phyloP scores from a whole-genome alignment of 179 eudicot genomes.

The Monotropa hypopitys region DNA sequence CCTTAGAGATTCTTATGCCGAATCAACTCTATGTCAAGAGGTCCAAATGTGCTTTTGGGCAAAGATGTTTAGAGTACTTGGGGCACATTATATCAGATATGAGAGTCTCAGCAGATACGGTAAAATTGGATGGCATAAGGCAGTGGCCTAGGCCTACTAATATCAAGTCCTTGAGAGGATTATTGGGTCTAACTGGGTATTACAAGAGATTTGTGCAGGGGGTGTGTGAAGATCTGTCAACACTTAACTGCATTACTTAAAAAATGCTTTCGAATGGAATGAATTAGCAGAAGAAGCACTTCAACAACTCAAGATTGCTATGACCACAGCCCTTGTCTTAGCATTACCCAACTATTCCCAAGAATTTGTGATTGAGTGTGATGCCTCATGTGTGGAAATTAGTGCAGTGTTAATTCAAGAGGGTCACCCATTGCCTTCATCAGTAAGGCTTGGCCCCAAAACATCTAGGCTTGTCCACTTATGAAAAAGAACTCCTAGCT shows the following conservation, averaged over 20 bases:
- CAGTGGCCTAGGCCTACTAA: neutral
- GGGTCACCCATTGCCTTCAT: too few relatives aligned
- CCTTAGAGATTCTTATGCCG: too few relatives aligned
- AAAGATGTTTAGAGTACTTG: neutral
- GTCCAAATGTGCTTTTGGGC: neutral
- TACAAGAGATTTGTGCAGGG: neutral
- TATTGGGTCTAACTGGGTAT: neutral
- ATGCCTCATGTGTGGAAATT: too few relatives aligned
- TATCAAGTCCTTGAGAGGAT: neutral
- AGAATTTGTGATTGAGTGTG: neutral
- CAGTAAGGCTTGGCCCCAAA: too few relatives aligned
- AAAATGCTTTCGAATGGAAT: neutral
- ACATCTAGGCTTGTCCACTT: too few relatives aligned
- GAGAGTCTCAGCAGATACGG: neutral
- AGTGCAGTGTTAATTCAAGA: too few relatives aligned
- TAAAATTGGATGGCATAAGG: neutral
- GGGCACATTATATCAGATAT: too few relatives aligned
- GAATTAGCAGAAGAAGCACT: neutral
- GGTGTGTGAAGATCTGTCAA: neutral
- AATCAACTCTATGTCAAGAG: too few relatives aligned
- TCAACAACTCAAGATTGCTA: neutral
- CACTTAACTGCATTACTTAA: neutral
- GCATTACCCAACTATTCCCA: neutral
- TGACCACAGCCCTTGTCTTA: neutral
- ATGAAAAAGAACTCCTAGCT: too few relatives aligned